A percentile compares a stretch with the other conserved stretches of the same genome.
These are phyloP conservation scores for Thuidium tamariscinum DNA, from an alignment of 225 moss, liverwort and hornwort species.

Conservation along the genomic window DNA sequence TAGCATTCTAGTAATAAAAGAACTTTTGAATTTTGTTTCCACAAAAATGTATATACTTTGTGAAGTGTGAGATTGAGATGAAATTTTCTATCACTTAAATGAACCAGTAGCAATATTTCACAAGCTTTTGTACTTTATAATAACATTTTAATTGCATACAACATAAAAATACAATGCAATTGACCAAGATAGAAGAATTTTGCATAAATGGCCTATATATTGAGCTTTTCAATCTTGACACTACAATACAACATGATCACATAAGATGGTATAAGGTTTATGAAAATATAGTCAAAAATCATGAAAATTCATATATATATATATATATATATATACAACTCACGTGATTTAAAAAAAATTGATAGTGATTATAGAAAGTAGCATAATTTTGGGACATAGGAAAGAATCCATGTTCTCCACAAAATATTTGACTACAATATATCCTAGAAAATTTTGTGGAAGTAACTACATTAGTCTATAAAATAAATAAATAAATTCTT, in stretches of 20 bases:
- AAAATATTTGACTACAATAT: not conserved
- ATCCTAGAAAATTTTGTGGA: fast-evolving
- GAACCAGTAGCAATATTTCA: fast-evolving
- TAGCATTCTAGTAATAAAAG: too few species aligned
- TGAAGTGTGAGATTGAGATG: not conserved
- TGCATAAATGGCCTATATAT: fast-evolving
- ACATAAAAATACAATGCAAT: not conserved
- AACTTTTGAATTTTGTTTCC: not conserved
- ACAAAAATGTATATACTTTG: not conserved
- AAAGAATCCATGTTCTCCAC: fast-evolving
- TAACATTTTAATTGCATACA: not conserved
- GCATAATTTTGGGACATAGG: not conserved
- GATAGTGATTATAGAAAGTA: not conserved
- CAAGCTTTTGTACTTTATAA: not conserved
- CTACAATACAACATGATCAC: not conserved
- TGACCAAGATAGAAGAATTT: not conserved
- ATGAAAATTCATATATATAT: too few species aligned
- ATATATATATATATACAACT: too few species aligned
- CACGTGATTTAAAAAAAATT: too few species aligned
- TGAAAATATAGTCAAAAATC: not conserved
- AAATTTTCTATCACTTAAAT: not conserved
- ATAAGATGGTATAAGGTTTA: fast-evolving
- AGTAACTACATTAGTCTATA: not conserved
- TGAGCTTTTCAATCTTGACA: fast-evolving
- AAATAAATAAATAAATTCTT: not conserved